phyloP scores from a whole-genome alignment of 768 basidiomycete genomes.

The Hemileccinum impolitum region DNA sequence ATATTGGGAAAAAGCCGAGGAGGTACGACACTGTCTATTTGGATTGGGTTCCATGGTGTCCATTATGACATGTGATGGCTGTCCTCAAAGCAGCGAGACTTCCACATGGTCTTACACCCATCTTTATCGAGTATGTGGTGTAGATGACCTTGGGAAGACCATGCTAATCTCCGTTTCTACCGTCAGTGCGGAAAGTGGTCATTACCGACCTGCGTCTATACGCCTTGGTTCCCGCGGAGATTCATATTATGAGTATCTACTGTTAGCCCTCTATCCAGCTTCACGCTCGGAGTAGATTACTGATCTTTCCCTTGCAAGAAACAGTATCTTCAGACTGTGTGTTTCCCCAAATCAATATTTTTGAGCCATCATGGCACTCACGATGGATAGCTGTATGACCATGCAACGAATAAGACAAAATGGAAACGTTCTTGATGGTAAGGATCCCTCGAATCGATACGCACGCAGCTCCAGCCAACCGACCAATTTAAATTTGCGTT shows the following conservation, averaged over 20 bases:
- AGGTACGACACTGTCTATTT: slow-evolving; percentile 36
- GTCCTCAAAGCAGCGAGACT: slow-evolving; percentile 60
- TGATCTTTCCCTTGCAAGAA: slow-evolving; percentile 20
- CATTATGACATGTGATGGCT: slow-evolving; percentile 53
- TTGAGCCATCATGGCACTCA: not conserved
- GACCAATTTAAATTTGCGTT: not conserved
- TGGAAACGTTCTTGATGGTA: slow-evolving; percentile 95
- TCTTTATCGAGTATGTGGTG: slow-evolving; percentile 70
- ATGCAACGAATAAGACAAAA: slow-evolving; percentile 88
- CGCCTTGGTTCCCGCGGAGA: slow-evolving; percentile 91
- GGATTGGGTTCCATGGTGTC: not conserved
- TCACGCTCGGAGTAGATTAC: not conserved
- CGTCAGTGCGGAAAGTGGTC: slow-evolving; percentile 46
- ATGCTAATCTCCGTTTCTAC: slow-evolving; percentile 11
- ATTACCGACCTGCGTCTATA: slow-evolving; percentile 65
- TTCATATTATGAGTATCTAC: slow-evolving; percentile 88
- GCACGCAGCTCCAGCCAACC: not conserved
- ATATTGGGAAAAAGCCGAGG: slow-evolving; percentile 82
- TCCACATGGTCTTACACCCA: slow-evolving; percentile 75
- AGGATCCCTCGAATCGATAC: slow-evolving; percentile 15
- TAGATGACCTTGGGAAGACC: slow-evolving; percentile 1
- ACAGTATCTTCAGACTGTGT: slow-evolving; percentile 33
- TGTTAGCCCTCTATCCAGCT: slow-evolving; percentile 44
- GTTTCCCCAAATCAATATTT: slow-evolving; percentile 3
- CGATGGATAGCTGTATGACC: slow-evolving; percentile 76